Percentiles rank a stretch among this genome's conserved stretches.
phyloP scores from a whole-genome alignment of 192 early-diverging fungal genomes.

The Rhizophagus clarus region DNA sequence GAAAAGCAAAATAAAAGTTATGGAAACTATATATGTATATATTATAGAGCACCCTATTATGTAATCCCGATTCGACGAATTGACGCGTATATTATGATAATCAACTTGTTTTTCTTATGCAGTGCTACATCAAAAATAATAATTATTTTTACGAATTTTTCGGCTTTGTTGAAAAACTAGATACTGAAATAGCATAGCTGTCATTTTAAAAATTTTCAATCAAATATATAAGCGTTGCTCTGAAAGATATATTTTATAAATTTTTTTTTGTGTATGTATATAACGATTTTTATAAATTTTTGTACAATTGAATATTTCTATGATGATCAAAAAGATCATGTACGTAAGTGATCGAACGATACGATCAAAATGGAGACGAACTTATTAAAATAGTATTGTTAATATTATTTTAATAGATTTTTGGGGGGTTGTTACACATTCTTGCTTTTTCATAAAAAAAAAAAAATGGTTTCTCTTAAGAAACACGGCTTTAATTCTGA shows the following conservation, averaged over 20 bases:
- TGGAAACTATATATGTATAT: not conserved
- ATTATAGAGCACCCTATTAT: not conserved
- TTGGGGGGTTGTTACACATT: too few relatives aligned
- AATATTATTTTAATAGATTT: too few relatives aligned
- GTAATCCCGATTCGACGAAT: not conserved
- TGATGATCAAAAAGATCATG: not conserved
- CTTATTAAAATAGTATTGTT: not conserved
- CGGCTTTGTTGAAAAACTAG: too few relatives aligned
- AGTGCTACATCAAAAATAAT: not conserved
- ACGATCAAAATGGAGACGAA: not conserved
- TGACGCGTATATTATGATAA: not conserved
- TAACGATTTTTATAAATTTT: not conserved
- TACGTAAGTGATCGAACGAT: not conserved
- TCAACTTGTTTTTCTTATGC: constrained; percentile 1
- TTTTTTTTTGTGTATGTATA: not conserved
- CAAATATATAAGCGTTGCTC: too few relatives aligned
- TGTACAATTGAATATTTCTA: not conserved
- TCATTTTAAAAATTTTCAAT: too few relatives aligned
- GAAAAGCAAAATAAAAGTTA: not conserved
- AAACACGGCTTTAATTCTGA: not conserved
- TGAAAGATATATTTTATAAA: too few relatives aligned
- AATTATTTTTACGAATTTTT: too few relatives aligned
- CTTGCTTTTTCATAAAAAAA: not conserved
- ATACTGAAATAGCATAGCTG: too few relatives aligned
- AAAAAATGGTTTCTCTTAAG: not conserved